phyloP scores from a whole-genome alignment of 192 early-diverging fungal genomes.

The Lunasporangiospora selenospora region DNA sequence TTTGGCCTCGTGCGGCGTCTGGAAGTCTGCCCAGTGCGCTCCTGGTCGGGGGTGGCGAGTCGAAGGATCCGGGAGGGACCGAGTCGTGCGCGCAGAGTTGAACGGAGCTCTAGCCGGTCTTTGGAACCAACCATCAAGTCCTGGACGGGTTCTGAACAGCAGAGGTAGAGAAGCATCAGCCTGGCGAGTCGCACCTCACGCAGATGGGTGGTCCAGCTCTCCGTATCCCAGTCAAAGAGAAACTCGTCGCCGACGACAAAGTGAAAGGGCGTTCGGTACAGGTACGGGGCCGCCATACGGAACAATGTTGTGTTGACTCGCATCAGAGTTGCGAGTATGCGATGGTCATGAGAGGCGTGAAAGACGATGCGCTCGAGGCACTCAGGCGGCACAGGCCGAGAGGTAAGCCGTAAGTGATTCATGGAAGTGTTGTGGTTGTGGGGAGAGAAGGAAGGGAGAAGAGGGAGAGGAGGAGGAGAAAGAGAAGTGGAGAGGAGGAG shows the following conservation, averaged over 20 bases:
- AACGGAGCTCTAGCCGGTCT: too few relatives aligned
- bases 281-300: conserved; percentile 27
- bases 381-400: conserved; percentile 29
- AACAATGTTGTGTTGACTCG: conserved; percentile 29
- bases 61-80: too few relatives aligned
- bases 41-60: too few relatives aligned
- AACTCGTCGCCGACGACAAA: conserved; percentile 27
- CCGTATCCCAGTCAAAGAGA: conserved; percentile 23
- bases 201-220: conserved; percentile 22
- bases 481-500: too few relatives aligned
- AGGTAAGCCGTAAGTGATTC: too few relatives aligned
- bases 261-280: conserved; percentile 9
- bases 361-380: conserved; percentile 28
- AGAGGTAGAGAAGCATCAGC: conserved; percentile 19
- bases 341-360: conserved; percentile 21
- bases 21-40: too few relatives aligned
- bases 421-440: too few relatives aligned
- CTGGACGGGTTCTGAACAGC: conserved; percentile 8
- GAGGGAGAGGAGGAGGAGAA: too few relatives aligned
- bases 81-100: too few relatives aligned
- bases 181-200: conserved; percentile 17
- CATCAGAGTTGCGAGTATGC: conserved; percentile 17
- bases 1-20: too few relatives aligned
- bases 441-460: too few relatives aligned
- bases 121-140: too few relatives aligned